Conservation (phyloP, 495 filamentous ascomycete genomes). For the Aspergillus affinis region DNA sequence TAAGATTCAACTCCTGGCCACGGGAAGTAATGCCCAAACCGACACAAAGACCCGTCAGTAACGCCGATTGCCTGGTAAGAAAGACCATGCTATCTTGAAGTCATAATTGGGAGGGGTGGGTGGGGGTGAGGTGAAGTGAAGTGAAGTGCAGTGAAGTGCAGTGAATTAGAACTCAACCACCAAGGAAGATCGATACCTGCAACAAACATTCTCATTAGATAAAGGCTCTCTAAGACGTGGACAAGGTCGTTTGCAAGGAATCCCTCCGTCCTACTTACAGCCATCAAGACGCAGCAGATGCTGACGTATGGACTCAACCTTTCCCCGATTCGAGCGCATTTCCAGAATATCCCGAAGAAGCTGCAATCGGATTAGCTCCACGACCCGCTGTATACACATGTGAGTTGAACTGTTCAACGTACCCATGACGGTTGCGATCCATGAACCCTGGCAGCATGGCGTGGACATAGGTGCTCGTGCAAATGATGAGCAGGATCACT, state of each 20-base stretch:
- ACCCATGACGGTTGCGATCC: conserved; percentile 91
- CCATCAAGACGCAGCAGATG: conserved; percentile 91
- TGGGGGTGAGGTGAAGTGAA: no score
- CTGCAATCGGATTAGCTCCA: conserved; percentile 37
- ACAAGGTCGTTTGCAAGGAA: not conserved
- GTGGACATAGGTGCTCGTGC: conserved; percentile 91
- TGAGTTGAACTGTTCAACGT: conserved; percentile 22
- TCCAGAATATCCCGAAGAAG: conserved; percentile 91
- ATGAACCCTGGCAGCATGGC: conserved; percentile 87
- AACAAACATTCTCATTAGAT: not conserved
- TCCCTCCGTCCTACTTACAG: conserved; percentile 57
- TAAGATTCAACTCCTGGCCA: not conserved
- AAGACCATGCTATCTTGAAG: conserved; percentile 13
- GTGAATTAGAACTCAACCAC: no score
- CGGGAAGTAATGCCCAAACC: conserved; percentile 3
- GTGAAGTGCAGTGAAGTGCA: no score
- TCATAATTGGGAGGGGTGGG: not conserved
- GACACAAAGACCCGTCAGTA: conserved; percentile 5
- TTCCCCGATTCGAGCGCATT: conserved; percentile 91
- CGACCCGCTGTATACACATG: not conserved
- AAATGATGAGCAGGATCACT: conserved; percentile 91
- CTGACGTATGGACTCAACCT: conserved; percentile 94
- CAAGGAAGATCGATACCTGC: conserved; percentile 47
- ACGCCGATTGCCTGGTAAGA: conserved; percentile 15
- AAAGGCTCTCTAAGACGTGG: not conserved